phyloP scores from a whole-genome alignment of 2,329 filamentous ascomycete genomes.

The Talaromyces sp. region DNA sequence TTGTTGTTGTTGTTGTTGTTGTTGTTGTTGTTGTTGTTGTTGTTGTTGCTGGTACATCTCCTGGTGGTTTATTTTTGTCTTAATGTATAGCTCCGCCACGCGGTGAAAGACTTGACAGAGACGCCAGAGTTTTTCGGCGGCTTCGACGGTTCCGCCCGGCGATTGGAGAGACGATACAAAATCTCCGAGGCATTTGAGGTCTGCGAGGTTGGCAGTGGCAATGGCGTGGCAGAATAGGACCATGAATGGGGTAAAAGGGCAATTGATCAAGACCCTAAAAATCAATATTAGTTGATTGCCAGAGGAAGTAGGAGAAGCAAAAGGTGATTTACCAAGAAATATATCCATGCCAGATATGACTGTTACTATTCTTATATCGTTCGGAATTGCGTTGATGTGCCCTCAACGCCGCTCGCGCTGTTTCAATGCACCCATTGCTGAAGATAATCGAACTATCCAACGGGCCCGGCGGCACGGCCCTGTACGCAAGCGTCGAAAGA shows the following conservation, averaged over 20 bases:
- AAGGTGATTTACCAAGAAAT: conserved; percentile 12
- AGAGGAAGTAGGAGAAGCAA: background rate
- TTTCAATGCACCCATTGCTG: conserved; percentile 32
- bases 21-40: too few species aligned
- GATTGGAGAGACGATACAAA: conserved; percentile 52
- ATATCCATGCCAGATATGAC: conserved; percentile 16
- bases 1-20: too few species aligned
- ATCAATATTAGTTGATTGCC: background rate
- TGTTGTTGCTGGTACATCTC: conserved; percentile 5
- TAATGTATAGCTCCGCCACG: conserved; percentile 15
- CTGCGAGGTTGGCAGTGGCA: conserved; percentile 46
- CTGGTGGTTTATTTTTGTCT: conserved; percentile 10
- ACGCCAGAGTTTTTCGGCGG: conserved; percentile 52
- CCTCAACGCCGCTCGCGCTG: conserved; percentile 32
- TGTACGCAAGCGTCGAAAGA: conserved; percentile 36
- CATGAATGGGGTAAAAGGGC: conserved; percentile 40
- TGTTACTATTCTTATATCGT: conserved; percentile 14
- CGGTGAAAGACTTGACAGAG: conserved; percentile 43
- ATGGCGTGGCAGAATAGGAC: conserved; percentile 37
- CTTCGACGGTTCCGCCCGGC: conserved; percentile 47
- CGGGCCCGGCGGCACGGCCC: conserved; percentile 31
- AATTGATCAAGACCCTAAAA: conserved; percentile 24
- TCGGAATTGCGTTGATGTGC: conserved; percentile 23
- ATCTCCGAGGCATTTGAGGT: conserved; percentile 48
- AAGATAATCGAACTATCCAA: conserved; percentile 26